Conservation (phyloP, 176 grass and related monocot species). For the Alloteropsis semialata region DNA sequence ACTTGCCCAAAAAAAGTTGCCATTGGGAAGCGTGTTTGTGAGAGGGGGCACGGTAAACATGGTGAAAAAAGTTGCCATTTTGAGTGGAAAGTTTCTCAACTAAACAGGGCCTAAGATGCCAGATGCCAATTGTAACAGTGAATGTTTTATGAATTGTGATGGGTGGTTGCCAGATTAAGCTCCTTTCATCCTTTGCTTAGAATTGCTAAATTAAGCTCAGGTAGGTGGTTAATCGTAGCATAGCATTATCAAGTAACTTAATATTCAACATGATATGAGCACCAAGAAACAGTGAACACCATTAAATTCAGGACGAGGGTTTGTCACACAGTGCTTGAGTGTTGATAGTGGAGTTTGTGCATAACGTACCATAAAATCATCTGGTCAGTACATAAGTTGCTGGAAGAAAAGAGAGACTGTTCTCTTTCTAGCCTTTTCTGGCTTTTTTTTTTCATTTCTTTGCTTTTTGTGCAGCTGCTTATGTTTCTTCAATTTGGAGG, state of each 20-base stretch:
- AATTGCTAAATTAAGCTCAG: not conserved
- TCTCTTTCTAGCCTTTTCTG: not conserved
- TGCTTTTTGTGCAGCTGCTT: conserved; percentile 62
- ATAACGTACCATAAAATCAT: not conserved
- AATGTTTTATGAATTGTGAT: no score
- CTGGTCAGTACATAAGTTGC: not conserved
- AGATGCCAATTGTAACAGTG: not conserved
- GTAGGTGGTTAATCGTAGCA: not conserved
- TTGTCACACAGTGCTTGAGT: not conserved
- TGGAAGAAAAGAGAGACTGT: not conserved
- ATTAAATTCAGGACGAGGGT: not conserved
- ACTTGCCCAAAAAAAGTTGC: no score
- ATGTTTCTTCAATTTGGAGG: conserved; percentile 99
- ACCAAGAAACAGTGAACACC: not conserved
- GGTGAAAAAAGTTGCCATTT: no score
- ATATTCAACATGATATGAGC: not conserved
- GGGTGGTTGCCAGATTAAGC: not conserved
- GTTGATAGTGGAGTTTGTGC: not conserved
- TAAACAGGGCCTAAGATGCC: no score
- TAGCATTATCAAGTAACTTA: not conserved
- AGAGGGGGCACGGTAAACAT: no score
- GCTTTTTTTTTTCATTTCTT: not conserved
- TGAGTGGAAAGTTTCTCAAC: no score
- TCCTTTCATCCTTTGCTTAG: not conserved
- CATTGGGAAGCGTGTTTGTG: no score